phyloP scores from a whole-genome alignment of 805 yeast species.

The Deakozyma indianensis region DNA sequence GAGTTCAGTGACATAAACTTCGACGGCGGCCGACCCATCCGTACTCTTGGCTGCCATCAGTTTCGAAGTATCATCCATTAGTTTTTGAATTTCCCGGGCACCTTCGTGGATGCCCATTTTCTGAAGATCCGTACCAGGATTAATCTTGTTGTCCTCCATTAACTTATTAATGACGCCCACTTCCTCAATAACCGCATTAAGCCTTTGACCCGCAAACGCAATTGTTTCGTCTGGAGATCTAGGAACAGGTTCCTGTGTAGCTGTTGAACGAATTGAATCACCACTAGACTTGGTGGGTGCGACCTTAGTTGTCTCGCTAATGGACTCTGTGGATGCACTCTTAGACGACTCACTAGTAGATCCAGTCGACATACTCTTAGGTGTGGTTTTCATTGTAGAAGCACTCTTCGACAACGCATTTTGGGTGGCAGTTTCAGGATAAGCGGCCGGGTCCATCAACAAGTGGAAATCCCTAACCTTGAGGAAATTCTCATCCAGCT shows the following conservation, averaged over 20 bases:
- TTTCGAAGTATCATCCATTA: background rate
- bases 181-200: background rate
- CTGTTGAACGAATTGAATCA: too few species aligned
- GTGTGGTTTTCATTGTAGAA: too few species aligned
- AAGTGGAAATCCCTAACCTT: conserved; percentile 7
- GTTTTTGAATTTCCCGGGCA: background rate
- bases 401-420: too few species aligned
- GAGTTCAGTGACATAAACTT: background rate
- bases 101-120: conserved; percentile 1
- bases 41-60: background rate
- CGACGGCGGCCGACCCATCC: background rate
- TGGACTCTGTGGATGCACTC: too few species aligned
- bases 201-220: too few species aligned
- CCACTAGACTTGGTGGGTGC: too few species aligned
- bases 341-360: too few species aligned
- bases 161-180: background rate
- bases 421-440: background rate
- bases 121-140: background rate
- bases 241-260: too few species aligned
- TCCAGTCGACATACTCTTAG: too few species aligned
- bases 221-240: too few species aligned
- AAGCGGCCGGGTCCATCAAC: conserved; percentile 1
- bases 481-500: conserved; percentile 7
- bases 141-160: background rate
- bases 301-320: too few species aligned